A percentile compares a stretch with the other conserved stretches of the same genome.
Conservation (phyloP, 441 rosid species). For the Hura crepitans region DNA sequence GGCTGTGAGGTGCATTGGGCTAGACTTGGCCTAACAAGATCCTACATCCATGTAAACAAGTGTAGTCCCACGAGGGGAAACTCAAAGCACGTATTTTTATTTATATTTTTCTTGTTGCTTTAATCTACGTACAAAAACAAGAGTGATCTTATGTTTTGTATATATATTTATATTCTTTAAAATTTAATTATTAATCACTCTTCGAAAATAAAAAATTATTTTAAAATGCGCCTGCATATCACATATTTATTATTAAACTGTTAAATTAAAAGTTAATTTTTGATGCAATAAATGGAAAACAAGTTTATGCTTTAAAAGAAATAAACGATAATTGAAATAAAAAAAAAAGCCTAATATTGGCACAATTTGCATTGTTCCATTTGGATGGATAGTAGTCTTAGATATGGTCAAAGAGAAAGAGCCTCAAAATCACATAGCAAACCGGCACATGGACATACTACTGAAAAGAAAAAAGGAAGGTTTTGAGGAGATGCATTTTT, state of each 20-base stretch:
- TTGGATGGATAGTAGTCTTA: slow-evolving; percentile 34
- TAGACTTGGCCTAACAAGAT: slow-evolving; percentile 37
- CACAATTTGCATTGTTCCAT: slow-evolving; percentile 32
- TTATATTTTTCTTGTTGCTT: not conserved
- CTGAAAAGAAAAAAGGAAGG: slow-evolving; percentile 38
- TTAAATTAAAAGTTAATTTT: no score
- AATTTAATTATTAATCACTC: no score
- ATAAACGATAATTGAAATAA: slow-evolving; percentile 12
- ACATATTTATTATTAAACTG: no score
- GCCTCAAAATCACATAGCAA: slow-evolving; percentile 31
- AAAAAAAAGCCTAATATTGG: slow-evolving; percentile 16
- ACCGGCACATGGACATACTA: slow-evolving; percentile 31
- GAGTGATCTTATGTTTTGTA: no score
- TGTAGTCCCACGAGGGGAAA: slow-evolving; percentile 3
- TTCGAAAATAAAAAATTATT: no score
- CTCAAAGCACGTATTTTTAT: slow-evolving; percentile 11
- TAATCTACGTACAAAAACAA: slow-evolving; percentile 27
- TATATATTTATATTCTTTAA: no score
- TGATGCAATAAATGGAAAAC: no score
- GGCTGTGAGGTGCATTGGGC: slow-evolving; percentile 21
- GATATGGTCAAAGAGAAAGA: slow-evolving; percentile 44
- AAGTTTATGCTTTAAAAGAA: slow-evolving; percentile 23
- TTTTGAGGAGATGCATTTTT: slow-evolving; percentile 30
- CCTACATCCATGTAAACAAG: slow-evolving; percentile 35
- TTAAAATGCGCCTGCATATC: no score